Percentiles rank a stretch among this genome's conserved stretches.
Conservation (phyloP, 768 basidiomycete genomes). For the Lentinula detonsa region DNA sequence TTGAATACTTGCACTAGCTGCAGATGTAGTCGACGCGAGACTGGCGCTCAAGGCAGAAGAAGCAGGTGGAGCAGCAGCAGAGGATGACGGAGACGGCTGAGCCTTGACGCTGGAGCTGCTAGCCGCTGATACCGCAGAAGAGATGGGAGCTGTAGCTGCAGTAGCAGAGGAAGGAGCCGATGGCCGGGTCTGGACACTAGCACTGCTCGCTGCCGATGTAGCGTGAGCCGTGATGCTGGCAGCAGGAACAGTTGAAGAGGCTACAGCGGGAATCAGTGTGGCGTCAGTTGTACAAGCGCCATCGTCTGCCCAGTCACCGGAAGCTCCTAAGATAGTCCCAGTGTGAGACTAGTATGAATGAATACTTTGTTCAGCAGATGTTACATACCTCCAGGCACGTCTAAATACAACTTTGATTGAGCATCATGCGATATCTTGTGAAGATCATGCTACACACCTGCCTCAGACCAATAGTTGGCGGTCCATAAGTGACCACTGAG, state of each 20-base stretch:
- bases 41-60: neutral
- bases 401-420: constrained; percentile 5
- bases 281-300: constrained; percentile 19
- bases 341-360: neutral
- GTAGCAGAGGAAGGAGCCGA: neutral
- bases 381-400: constrained; percentile 24
- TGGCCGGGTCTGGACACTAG: neutral
- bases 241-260: neutral
- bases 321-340: constrained; percentile 15
- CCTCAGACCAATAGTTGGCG: constrained; percentile 42
- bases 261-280: neutral
- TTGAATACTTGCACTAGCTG: neutral
- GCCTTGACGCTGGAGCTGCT: neutral
- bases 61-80: neutral
- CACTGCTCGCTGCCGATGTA: neutral
- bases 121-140: neutral
- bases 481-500: constrained; percentile 43
- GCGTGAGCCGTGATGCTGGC: neutral
- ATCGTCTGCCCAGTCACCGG: constrained; percentile 28
- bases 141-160: neutral
- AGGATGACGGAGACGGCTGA: neutral
- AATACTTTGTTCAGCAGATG: neutral
- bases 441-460: constrained; percentile 18
- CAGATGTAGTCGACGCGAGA: neutral
- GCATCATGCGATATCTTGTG: neutral